Conservation (phyloP, 257 asterid species). For the Avicennia marina region DNA sequence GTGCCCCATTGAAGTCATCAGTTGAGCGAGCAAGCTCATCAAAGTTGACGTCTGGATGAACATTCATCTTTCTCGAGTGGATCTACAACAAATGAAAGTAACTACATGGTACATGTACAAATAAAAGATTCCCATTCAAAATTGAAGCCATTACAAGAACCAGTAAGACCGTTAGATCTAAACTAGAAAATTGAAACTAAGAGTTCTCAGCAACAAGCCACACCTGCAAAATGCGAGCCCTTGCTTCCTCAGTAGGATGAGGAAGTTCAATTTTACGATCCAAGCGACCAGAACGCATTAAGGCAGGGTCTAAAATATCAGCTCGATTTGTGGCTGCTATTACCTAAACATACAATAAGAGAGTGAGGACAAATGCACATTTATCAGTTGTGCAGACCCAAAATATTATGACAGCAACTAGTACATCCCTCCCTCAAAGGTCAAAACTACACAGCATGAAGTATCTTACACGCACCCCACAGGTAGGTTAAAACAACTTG, state of each 20-base stretch:
- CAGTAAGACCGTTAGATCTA: too few relatives aligned
- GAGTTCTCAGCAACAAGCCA: background rate
- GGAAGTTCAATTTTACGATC: slow-evolving; percentile 98
- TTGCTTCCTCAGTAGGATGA: slow-evolving; percentile 89
- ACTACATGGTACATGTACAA: too few relatives aligned
- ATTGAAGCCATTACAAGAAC: too few relatives aligned
- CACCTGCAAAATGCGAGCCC: slow-evolving; percentile 83
- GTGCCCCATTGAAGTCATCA: slow-evolving; percentile 97
- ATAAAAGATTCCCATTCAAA: too few relatives aligned
- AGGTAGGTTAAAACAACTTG: too few relatives aligned
- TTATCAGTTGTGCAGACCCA: too few relatives aligned
- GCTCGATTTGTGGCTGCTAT: slow-evolving; percentile 98
- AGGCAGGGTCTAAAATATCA: slow-evolving; percentile 93
- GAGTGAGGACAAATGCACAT: too few relatives aligned
- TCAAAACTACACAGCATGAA: too few relatives aligned
- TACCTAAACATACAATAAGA: slow-evolving; percentile 69
- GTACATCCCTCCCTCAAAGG: too few relatives aligned
- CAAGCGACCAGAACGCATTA: slow-evolving; percentile 90
- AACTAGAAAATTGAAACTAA: background rate
- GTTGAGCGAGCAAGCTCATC: slow-evolving; percentile 99
- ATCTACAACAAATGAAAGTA: slow-evolving; percentile 38
- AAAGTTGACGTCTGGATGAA: slow-evolving; percentile 92
- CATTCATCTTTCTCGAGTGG: slow-evolving; percentile 97
- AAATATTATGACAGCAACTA: too few relatives aligned
- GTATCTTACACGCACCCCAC: too few relatives aligned